Base-by-base conservation (phyloP, 192 early-diverging fungal genomes). In the Backusella psychrophila region DNA sequence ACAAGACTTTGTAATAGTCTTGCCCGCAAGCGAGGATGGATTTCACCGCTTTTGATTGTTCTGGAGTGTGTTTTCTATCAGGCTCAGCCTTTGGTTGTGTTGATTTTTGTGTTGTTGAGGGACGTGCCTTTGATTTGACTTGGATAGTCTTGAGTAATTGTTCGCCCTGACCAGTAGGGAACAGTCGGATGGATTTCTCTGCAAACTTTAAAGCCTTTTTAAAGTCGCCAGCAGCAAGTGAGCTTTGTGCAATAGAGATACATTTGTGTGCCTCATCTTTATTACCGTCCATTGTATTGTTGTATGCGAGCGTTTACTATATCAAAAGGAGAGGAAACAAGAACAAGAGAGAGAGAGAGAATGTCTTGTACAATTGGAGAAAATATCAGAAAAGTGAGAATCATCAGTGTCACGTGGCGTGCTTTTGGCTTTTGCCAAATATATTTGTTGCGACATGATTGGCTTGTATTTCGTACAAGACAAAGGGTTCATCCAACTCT, bases 1-100 rank as follows among this genome's bases (percentile, higher is more conserved):
- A 90, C 7, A 98, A 83, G 14, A 97, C 85, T 21, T 87, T 89
- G 79, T 97, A 98, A 75, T 94, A 94, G 82, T 98, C 94, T 19
- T 78, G 75, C 26, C 93, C 92, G 70, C 86, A 91, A 8, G 84
- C 80, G 42, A 93, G 87, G 38, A 98, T 96, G 23, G 83, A 76
- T 73, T 90, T 90, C 12, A 99, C 96, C 26, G 93, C 94, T 19
- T 77, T 85, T 4, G 85, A 86, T 78, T 97, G 96, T 49, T 96
- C 95, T 7, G 81, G 68, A 2, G 96, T 96, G 76, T 90, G 93
- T 15, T 92, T 89, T 65, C 72, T 78, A n/a, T 78, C 77, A 35
- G 49, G 41, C 42, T 49, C 52, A 36, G 71, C 42, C 7, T 71
- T 33, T 26, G 42, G 23, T 42, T 44, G 42, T 44, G 15, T 5